A percentile compares a stretch with the other conserved stretches of the same genome.
Conservation (phyloP, 108 stramenopile species). For the Bacterosira constricta region DNA sequence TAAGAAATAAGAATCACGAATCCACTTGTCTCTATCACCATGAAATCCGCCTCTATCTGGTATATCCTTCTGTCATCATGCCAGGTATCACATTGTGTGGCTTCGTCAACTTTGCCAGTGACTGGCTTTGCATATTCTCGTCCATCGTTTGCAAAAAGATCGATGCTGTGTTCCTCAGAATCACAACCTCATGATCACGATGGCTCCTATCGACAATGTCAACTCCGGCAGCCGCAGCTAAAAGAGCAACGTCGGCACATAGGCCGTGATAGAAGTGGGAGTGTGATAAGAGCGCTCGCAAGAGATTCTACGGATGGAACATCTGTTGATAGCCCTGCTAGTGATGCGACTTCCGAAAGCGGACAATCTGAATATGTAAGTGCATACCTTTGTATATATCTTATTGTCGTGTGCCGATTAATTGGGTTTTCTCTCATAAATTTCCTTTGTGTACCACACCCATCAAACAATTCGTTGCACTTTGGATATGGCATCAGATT, state of each 20-base stretch:
- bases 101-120: not conserved
- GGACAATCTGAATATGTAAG: slow-evolving; percentile 3
- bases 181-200: not conserved
- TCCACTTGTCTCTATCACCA: too few species aligned
- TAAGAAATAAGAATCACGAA: too few species aligned
- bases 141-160: not conserved
- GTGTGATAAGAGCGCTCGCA: not conserved
- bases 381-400: too few species aligned
- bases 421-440: too few species aligned
- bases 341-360: not conserved
- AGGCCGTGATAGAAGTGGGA: not conserved
- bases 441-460: too few species aligned
- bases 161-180: not conserved
- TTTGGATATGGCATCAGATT: too few species aligned
- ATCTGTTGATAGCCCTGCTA: not conserved
- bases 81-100: not conserved
- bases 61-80: not conserved
- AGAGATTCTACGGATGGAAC: not conserved
- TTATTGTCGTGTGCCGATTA: too few species aligned
- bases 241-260: not conserved
- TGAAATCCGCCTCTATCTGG: not conserved
- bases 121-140: not conserved
- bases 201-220: not conserved
- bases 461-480: too few species aligned
- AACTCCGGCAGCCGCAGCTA: not conserved